phyloP scores from a whole-genome alignment of 371 early-diverging fungal species.

The Circinella minor region DNA sequence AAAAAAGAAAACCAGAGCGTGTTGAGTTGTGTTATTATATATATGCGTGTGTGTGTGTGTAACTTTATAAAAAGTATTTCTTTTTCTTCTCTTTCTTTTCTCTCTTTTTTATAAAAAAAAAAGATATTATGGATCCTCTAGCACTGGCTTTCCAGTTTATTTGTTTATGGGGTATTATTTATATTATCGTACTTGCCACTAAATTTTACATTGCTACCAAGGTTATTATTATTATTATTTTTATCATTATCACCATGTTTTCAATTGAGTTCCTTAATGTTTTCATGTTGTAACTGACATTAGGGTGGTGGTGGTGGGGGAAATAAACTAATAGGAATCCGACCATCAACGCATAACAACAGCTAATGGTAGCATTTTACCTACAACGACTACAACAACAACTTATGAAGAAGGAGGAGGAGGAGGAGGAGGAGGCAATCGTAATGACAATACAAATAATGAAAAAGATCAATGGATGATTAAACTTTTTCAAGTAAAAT shows the following conservation, averaged over 20 bases:
- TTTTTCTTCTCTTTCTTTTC: neutral
- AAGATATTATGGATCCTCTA: constrained; percentile 36
- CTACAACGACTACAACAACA: constrained; percentile 3
- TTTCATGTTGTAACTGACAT: too few species aligned
- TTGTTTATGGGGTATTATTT: constrained; percentile 40
- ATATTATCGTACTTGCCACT: constrained; percentile 34
- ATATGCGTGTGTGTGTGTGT: neutral
- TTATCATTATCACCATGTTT: too few species aligned
- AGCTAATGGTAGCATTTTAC: neutral
- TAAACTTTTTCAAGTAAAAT: constrained; percentile 60
- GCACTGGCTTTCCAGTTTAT: constrained; percentile 40
- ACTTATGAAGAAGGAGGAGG: constrained; percentile 15
- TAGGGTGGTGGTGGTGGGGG: too few species aligned
- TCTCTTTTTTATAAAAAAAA: neutral
- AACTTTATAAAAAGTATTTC: neutral
- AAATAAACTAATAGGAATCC: constrained; percentile 16
- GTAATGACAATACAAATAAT: neutral
- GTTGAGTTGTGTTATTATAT: too few species aligned
- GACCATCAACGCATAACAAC: constrained; percentile 13
- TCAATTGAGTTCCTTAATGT: too few species aligned
- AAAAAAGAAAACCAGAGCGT: too few species aligned
- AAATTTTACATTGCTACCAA: constrained; percentile 32
- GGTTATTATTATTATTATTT: neutral
- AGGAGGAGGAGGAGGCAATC: constrained; percentile 6
- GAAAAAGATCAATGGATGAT: constrained; percentile 44